phyloP scores from a whole-genome alignment of 805 yeast genomes.

The Candida maltosa region DNA sequence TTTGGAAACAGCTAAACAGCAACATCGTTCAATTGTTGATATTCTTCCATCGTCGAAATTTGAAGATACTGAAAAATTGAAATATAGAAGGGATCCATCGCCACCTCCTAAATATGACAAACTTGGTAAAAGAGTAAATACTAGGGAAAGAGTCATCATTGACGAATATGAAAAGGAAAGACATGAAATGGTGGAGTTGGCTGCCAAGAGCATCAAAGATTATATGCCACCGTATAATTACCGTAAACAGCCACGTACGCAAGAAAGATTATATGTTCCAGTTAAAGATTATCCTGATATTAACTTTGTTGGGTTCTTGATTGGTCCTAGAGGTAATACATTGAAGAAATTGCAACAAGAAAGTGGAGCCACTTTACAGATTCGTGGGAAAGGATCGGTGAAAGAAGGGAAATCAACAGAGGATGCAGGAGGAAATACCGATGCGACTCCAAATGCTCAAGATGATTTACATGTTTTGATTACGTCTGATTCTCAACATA shows the following conservation, averaged over 20 bases:
- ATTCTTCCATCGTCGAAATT: conserved; percentile 42
- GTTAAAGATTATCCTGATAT: conserved; percentile 84
- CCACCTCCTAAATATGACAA: conserved; percentile 92
- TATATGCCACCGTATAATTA: conserved; percentile 81
- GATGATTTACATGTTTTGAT: conserved; percentile 90
- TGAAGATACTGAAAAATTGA: conserved; percentile 26
- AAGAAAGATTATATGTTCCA: conserved; percentile 83
- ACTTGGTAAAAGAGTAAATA: conserved; percentile 79
- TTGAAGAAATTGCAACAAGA: conserved; percentile 74
- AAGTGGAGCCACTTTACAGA: conserved; percentile 86
- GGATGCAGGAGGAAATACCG: conserved; percentile 43
- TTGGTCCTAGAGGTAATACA: conserved; percentile 96
- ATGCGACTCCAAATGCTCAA: conserved; percentile 11
- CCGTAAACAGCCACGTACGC: conserved; percentile 61
- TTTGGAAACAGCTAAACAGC: conserved; percentile 35
- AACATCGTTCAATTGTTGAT: conserved; percentile 36
- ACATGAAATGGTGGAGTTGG: conserved; percentile 71
- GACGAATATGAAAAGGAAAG: conserved; percentile 74
- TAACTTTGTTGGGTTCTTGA: conserved; percentile 83
- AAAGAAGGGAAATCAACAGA: conserved; percentile 74
- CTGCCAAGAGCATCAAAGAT: conserved; percentile 67
- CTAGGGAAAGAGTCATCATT: conserved; percentile 67
- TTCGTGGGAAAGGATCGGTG: conserved; percentile 94
- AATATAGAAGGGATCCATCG: conserved; percentile 62
- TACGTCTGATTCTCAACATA: conserved; percentile 77